Evolutionary conservation across 441 rosid genomes (phyloP), one percentile per base, ranked within the genome.

Genomic region (Omphalea diandra): DNA sequence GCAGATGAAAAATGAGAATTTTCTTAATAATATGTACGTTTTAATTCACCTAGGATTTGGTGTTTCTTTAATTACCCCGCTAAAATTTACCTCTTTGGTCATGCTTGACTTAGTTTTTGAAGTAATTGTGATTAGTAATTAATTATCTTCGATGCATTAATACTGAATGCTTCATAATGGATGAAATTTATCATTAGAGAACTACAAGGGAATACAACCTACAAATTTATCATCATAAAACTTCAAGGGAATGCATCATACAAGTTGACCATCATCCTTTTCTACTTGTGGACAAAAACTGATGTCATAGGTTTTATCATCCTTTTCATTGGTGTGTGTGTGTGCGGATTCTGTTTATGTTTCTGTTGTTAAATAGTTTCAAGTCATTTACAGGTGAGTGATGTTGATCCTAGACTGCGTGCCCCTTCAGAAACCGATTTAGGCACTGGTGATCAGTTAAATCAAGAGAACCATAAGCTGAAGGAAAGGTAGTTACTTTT

Each of bases 391-490:
- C 32, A 26, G 33, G 33, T 10, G 1, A 5, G 50, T 55, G 53
- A 54, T 71, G 60, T 50, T 20, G 67, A 62, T 47, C 50, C 35
- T 32, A 26, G 9, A 1, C 68, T 46, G 22, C 64, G 1, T 50
- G 67, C 58, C 18, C 67, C 40, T 75, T 33, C 73, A 31, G 63
- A 52, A 27, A 75, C 84, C 24, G 70, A 73, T 75, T 40, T 69
- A 31, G 64, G 26, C 53, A 65, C 70, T 15, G 68, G 84, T 41
- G 77, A 69, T 50, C 68, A 63, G 70, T 70, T 94, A 74, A 86
- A 81, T 46, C 83, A 78, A 79, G 96, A 94, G 76, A 94, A 84
- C 63, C 70, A 41, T 24, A 80, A 71, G 49, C 83, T 89, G 27
- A 86, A 57, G 78, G 80, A 84, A n/a, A 85, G 93, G 93, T 90